Evolutionary conservation across 2,329 filamentous ascomycete genomes (phyloP), one percentile per base, ranked within the genome.

Genomic region (Aspergillus sp.): DNA sequence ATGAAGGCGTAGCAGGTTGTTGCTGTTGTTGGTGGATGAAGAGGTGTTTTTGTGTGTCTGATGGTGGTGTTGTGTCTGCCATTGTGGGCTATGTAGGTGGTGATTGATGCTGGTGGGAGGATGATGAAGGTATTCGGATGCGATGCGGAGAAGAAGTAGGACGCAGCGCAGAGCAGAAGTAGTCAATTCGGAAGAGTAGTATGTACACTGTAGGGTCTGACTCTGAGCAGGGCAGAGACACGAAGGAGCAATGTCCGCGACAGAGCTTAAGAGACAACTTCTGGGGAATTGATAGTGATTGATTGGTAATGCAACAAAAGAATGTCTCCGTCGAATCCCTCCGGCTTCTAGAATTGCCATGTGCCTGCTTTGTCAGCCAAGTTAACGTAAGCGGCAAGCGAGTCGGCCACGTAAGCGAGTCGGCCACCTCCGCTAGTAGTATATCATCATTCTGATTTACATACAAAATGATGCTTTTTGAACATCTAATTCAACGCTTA

Each of bases 351-450:
- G 41, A 45, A 21, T 21, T 19, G 19, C 41, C 41, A 19, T 17
- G 41, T 43, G 41, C 41, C 41, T 19, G 61, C 58, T 67, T 67
- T 67, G 65, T 67, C 65, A 67, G 60, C 61, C 47, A 19, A 38
- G 17, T 30, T n/a, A n/a, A 19, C 19, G 19, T 19, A 19, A 19
- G 19, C 19, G 19, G 19, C 19, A 19, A 19, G 19, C 19, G 19
- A 19, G 19, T 19, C 19, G 19, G 19, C 19, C 19, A 19, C 19
- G 19, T 19, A 19, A 19, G 19, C 19, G 19, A 19, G 19, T 19
- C 19, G 19, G 19, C 19, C 19, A 19, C 19, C 19, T 19, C 19
- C 19, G 19, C 19, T 19, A 19, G 19, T 19, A 19, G 19, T 19
- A 19, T 19, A 19, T 19, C 19, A 19, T 19, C 19, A 19, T 19